Base-by-base conservation (phyloP, 2,329 filamentous ascomycete species). In the Sclerotinia glacialis region DNA sequence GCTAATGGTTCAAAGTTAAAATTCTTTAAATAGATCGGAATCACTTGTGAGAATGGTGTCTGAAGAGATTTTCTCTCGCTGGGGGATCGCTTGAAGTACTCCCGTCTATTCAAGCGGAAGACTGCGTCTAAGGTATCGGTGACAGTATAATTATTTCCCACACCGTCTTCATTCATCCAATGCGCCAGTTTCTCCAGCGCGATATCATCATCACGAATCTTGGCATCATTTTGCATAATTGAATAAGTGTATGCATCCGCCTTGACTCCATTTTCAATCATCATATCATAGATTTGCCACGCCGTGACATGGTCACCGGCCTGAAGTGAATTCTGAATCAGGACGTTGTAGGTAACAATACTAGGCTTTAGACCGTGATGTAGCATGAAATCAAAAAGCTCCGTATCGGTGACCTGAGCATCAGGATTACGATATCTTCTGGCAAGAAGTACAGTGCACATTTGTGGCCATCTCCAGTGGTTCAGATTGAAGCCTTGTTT, bases 181-280 rank as follows among this genome's bases (percentile, higher is more conserved):
- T 82, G 76, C 61, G 89, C 80, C 54, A 89, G 81, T 42, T 80
- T 79, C 53, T 81, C 79, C 37, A 92, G 80, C 34, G 82, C 82
- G 3, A 80, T 76, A 16, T 64, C 5, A 62, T 77, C 74, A 16
- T 66, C 55, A 28, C 72, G 70, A n/a, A 52, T 26, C 60, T 92
- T 91, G 62, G 90, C 89, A 42, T 89, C 89, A 67, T 88, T 85
- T 52, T 96, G 83, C 44, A 97, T 80, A 37, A 87, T 86, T 0
- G 87, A 82, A 74, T 88, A 91, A 0, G 91, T 89, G 70, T 86
- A 83, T 0, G 78, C 78, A 75, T 96, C 87, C 0, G 91, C 85
- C 64, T 83, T 76, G 21, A 91, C 79, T 3, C 84, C 83, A 69
- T 86, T 82, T 18, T 82, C 78, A 61, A 83, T 78, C 75, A 93